phyloP scores from a whole-genome alignment of 139 green algal genomes.

The Chlamydomonas incerta region DNA sequence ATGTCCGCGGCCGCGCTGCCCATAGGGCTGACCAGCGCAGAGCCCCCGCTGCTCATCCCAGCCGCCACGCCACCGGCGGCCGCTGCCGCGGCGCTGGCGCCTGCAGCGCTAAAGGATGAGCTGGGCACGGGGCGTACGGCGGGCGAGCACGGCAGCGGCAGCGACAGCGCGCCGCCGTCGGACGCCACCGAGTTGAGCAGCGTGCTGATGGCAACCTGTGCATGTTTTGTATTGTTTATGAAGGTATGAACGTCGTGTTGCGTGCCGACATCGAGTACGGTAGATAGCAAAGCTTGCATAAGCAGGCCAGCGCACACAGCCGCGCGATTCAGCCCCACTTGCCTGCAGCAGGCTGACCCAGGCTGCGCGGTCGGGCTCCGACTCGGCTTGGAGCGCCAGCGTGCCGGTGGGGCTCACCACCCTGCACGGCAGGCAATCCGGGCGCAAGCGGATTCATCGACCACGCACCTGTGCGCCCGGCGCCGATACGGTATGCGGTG shows the following conservation, averaged over 20 bases:
- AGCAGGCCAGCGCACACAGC: no score
- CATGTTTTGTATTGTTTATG: no score
- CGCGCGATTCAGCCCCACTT: not conserved
- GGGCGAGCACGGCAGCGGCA: not conserved
- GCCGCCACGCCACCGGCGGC: not conserved
- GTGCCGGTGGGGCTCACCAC: conserved; percentile 83
- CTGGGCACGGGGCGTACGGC: not conserved
- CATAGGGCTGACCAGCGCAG: not conserved
- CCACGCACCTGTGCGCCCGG: no score
- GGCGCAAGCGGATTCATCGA: no score
- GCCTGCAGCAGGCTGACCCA: conserved; percentile 76
- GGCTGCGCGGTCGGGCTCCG: conserved; percentile 73
- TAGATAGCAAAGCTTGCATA: no score
- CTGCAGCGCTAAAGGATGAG: no score
- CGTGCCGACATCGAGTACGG: no score
- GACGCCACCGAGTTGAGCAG: conserved; percentile 58
- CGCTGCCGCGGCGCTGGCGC: no score
- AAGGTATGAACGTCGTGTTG: no score
- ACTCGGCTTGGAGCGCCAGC: conserved; percentile 81
- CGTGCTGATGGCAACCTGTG: conserved; percentile 57
- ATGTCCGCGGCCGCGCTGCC: not conserved
- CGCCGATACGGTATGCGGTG: no score
- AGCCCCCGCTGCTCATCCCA: not conserved
- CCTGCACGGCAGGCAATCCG: conserved; percentile 47
- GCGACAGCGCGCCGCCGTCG: not conserved